Conservation (phyloP, 1,139 yeast species). For the Suhomyces chickasaworum region DNA sequence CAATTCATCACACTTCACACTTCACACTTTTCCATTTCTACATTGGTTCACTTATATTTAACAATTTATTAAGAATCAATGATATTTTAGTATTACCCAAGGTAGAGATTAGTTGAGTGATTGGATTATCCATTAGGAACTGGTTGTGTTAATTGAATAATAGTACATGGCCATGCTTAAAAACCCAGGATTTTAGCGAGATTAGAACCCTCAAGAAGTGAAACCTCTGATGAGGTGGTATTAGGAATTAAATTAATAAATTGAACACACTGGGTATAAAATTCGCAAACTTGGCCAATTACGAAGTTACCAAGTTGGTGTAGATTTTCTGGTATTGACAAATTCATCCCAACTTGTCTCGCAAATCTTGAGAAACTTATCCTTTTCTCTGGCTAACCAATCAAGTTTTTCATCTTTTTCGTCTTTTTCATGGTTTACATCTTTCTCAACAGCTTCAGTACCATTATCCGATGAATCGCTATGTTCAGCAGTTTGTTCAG, state of each 20-base stretch:
- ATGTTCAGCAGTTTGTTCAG: too few relatives aligned
- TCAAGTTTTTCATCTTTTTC: constrained; percentile 7
- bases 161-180: constrained; percentile 7
- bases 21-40: too few relatives aligned
- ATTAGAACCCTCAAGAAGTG: constrained; percentile 5
- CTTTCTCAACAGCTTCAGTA: constrained; percentile 10
- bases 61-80: background rate
- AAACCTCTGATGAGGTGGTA: constrained; percentile 5
- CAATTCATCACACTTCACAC: too few relatives aligned
- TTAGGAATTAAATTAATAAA: constrained; percentile 6
- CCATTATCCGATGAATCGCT: background rate
- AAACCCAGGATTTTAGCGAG: constrained; percentile 2
- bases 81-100: background rate
- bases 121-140: background rate
- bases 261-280: background rate
- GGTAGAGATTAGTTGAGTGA: background rate
- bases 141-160: constrained; percentile 1
- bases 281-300: background rate
- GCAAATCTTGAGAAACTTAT: constrained; percentile 53
- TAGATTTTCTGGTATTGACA: constrained; percentile 15
- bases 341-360: constrained; percentile 59
- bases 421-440: constrained; percentile 3
- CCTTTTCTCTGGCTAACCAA: constrained; percentile 37
- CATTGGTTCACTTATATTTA: too few relatives aligned
- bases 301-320: constrained; percentile 1